Evolutionary conservation across 495 filamentous ascomycete genomes (phyloP).

Genomic region (Aspergillus diversus): DNA sequence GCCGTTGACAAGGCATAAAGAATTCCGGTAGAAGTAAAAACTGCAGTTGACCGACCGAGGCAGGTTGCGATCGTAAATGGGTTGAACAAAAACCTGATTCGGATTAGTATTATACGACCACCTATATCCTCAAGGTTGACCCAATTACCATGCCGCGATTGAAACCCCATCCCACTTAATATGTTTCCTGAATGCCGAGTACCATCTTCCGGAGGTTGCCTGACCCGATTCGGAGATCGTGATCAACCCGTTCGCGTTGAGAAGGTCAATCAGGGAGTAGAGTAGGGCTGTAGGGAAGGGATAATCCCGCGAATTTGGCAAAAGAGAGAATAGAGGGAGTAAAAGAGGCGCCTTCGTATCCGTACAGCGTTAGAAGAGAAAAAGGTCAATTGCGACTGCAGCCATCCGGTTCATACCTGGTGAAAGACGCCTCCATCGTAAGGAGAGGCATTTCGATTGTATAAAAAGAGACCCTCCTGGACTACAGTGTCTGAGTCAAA

Average conservation of each 20-base stretch:
- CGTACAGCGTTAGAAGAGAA: slow-evolving; percentile 14
- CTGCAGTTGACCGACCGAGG: slow-evolving; percentile 86
- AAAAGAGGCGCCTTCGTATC: slow-evolving; percentile 75
- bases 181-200: slow-evolving; percentile 76
- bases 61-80: slow-evolving; percentile 93
- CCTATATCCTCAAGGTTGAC: not conserved
- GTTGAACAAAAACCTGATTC: slow-evolving; percentile 81
- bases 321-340: slow-evolving; percentile 84
- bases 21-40: slow-evolving; percentile 88
- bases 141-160: slow-evolving; percentile 73
- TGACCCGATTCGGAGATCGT: slow-evolving; percentile 83
- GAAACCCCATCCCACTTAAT: slow-evolving; percentile 75
- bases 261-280: slow-evolving; percentile 79
- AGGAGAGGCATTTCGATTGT: slow-evolving; percentile 93
- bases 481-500: slow-evolving; percentile 53
- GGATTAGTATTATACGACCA: not conserved
- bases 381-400: not conserved
- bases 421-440: slow-evolving; percentile 98
- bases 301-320: slow-evolving; percentile 66
- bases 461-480: slow-evolving; percentile 94
- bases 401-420: slow-evolving; percentile 57
- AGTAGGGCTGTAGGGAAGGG: slow-evolving; percentile 77
- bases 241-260: slow-evolving; percentile 81
- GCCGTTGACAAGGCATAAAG: slow-evolving; percentile 84
- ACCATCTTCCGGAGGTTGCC: slow-evolving; percentile 69